These are phyloP conservation scores for Rachicladosporium sp. DNA, from an alignment of 2,329 filamentous ascomycete species.

Conservation along the genomic window DNA sequence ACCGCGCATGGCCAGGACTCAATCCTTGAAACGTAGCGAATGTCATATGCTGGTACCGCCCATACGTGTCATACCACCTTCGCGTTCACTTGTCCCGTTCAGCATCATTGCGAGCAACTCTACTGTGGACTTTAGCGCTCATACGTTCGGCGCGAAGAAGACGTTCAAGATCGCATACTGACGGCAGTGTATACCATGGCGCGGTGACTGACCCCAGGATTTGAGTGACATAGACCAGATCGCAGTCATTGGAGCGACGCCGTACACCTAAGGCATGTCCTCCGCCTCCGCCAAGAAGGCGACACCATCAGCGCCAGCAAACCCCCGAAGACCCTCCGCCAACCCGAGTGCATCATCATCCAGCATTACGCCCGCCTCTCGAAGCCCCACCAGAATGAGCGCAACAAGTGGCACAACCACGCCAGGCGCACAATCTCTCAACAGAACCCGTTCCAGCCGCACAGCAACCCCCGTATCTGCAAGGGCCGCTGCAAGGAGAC, in stretches of 20 bases:
- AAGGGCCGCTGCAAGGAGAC: constrained; percentile 55
- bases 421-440: constrained; percentile 7
- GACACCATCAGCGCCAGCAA: constrained; percentile 3
- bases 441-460: constrained; percentile 50
- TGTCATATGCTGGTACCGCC: too few species aligned
- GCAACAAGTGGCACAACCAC: background rate
- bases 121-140: too few species aligned
- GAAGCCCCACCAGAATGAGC: constrained; percentile 5
- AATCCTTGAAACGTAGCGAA: too few species aligned
- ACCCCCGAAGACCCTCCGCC: constrained; percentile 3
- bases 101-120: too few species aligned
- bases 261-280: constrained; percentile 4
- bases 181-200: too few species aligned
- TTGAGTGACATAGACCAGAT: too few species aligned
- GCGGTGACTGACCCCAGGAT: too few species aligned
- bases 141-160: too few species aligned
- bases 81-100: too few species aligned
- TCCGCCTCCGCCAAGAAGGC: constrained; percentile 5
- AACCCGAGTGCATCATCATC: constrained; percentile 2
- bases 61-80: too few species aligned
- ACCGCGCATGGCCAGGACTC: too few species aligned
- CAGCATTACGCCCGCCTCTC: background rate
- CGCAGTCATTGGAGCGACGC: background rate
- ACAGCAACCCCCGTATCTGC: constrained; percentile 56
- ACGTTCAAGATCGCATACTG: too few species aligned